Evolutionary conservation across 495 filamentous ascomycete genomes (phyloP).

Genomic region (Aspergillus haitiensis): DNA sequence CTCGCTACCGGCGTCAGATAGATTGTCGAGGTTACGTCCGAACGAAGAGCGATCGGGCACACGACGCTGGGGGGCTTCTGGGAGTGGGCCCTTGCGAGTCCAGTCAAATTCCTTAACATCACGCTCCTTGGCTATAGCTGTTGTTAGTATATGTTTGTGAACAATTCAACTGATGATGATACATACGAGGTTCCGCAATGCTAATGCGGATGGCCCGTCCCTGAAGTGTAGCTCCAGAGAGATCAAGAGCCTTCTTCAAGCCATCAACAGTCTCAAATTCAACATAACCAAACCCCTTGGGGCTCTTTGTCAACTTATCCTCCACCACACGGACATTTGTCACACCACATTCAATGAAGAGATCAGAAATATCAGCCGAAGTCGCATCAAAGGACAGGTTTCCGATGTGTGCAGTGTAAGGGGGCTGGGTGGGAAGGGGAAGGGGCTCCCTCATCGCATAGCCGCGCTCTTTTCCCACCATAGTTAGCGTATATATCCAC

Average conservation of each 20-base stretch:
- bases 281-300: constrained; percentile 97
- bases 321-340: constrained; percentile 93
- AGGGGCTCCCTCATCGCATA: constrained; percentile 76
- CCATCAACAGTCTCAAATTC: constrained; percentile 89
- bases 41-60: constrained; percentile 49
- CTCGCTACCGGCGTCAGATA: constrained; percentile 54
- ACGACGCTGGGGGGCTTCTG: constrained; percentile 61
- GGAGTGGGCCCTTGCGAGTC: constrained; percentile 87
- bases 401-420: constrained; percentile 92
- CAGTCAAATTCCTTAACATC: constrained; percentile 62
- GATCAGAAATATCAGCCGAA: constrained; percentile 72
- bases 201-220: constrained; percentile 86
- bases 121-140: constrained; percentile 67
- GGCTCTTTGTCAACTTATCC: constrained; percentile 84
- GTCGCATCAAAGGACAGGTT: constrained; percentile 95
- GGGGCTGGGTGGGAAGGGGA: constrained; percentile 84
- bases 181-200: constrained; percentile 82
- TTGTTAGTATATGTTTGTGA: constrained; percentile 30
- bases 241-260: constrained; percentile 83
- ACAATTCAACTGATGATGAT: not conserved
- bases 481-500: constrained; percentile 21
- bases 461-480: constrained; percentile 46
- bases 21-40: constrained; percentile 51
- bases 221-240: constrained; percentile 75
- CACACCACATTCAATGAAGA: constrained; percentile 81